These are phyloP conservation scores for Ustulina deusta DNA, from an alignment of 2,329 filamentous ascomycete genomes.

Conservation along the genomic window DNA sequence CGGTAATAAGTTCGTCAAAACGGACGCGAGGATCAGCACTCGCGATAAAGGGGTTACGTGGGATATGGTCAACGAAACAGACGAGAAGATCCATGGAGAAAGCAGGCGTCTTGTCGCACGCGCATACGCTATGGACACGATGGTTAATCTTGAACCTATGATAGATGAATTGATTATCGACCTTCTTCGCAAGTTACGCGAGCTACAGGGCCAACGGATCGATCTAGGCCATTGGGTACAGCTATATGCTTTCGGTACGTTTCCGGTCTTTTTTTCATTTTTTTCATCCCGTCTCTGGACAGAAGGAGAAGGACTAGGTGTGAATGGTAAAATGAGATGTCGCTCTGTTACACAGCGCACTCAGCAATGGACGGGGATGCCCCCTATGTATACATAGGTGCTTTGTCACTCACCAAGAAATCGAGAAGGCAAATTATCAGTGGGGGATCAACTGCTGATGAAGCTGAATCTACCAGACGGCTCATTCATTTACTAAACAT, in stretches of 20 bases:
- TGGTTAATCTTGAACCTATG: background rate
- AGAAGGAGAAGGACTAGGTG: no score
- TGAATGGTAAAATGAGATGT: no score
- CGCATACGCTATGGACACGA: background rate
- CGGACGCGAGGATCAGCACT: background rate
- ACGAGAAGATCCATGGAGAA: background rate
- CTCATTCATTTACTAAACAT: no score
- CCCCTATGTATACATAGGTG: no score
- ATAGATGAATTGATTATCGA: background rate
- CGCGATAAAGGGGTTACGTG: background rate
- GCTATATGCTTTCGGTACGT: background rate
- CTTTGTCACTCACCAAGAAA: no score
- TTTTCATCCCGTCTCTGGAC: background rate
- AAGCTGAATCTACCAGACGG: no score
- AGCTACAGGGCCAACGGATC: background rate
- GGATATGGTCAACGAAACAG: background rate
- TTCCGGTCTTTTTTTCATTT: background rate
- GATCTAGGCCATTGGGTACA: background rate
- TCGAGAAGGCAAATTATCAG: no score
- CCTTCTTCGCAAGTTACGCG: background rate
- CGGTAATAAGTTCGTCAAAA: background rate
- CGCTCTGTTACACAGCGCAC: no score
- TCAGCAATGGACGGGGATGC: no score
- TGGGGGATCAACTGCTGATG: no score
- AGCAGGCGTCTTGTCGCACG: background rate